Conservation (phyloP, 2,329 filamentous ascomycete species). For the Penicillium paneum region DNA sequence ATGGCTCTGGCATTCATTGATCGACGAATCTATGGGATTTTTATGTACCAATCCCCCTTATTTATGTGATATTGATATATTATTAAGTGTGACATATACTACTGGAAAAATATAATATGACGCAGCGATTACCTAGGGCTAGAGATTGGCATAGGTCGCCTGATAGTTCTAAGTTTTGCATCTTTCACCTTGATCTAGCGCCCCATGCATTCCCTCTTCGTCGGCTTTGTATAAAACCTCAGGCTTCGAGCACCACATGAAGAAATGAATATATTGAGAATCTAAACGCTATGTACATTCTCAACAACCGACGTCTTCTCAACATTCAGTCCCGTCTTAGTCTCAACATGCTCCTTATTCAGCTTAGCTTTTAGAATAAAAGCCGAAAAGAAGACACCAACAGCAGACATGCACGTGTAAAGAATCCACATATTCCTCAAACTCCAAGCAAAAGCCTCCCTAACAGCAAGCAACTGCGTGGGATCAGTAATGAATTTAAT, state of each 20-base stretch:
- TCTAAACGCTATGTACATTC: slow-evolving; percentile 1
- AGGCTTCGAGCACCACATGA: not conserved
- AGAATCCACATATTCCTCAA: slow-evolving; percentile 51
- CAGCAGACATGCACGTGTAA: slow-evolving; percentile 43
- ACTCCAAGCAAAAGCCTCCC: slow-evolving; percentile 50
- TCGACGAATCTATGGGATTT: too few species aligned
- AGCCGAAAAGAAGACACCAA: slow-evolving; percentile 42
- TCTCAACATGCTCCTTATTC: slow-evolving; percentile 52
- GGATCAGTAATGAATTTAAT: slow-evolving; percentile 40
- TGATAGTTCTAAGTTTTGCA: not conserved
- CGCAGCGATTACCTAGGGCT: too few species aligned
- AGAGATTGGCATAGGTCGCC: too few species aligned
- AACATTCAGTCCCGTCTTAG: slow-evolving; percentile 46
- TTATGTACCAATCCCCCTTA: too few species aligned
- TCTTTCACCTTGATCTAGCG: not conserved
- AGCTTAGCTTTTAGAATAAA: slow-evolving; percentile 47
- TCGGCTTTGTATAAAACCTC: not conserved
- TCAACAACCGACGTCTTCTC: slow-evolving; percentile 20
- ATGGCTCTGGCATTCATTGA: slow-evolving; percentile 1
- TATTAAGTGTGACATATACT: too few species aligned
- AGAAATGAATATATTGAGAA: not conserved
- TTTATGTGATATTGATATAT: too few species aligned
- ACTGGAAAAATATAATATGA: too few species aligned
- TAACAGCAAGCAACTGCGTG: slow-evolving; percentile 40
- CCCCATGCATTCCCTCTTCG: not conserved